Percentiles rank a stretch among this genome's conserved stretches.
phyloP scores from a whole-genome alignment of 2,329 filamentous ascomycete genomes.

The Neodidymelliopsis sp. region DNA sequence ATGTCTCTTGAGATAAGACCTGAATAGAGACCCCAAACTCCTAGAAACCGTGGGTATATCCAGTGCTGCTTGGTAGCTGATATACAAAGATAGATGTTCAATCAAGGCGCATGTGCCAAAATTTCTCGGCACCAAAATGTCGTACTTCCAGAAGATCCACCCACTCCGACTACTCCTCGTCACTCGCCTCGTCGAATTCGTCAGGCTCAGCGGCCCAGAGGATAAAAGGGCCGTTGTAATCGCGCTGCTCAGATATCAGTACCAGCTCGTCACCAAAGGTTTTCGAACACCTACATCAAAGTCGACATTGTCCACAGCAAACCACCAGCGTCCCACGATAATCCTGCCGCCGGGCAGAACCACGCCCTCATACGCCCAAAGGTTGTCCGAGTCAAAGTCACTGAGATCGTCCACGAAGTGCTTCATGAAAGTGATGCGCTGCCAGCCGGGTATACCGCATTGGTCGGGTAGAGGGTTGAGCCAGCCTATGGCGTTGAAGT shows the following conservation, averaged over 20 bases:
- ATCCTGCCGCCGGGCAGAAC: conserved; percentile 57
- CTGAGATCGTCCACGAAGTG: conserved; percentile 50
- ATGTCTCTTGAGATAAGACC: not conserved
- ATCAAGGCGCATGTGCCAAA: not conserved
- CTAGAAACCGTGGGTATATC: not conserved
- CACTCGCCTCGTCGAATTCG: conserved; percentile 1
- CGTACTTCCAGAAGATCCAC: no score
- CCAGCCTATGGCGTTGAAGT: conserved; percentile 53
- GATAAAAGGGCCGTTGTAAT: conserved; percentile 38
- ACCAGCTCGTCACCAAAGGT: not conserved
- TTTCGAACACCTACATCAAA: conserved; percentile 28
- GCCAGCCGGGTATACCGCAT: conserved; percentile 58
- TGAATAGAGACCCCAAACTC: not conserved
- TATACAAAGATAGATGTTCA: not conserved
- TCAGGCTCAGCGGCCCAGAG: conserved; percentile 46
- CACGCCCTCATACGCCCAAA: conserved; percentile 60
- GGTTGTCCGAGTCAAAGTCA: conserved; percentile 39
- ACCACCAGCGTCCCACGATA: conserved; percentile 59
- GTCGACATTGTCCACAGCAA: conserved; percentile 33
- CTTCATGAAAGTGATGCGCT: conserved; percentile 64
- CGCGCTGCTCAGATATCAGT: conserved; percentile 24
- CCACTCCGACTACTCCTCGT: conserved; percentile 2
- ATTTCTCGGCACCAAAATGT: not conserved
- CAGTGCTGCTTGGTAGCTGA: not conserved
- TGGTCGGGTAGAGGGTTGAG: conserved; percentile 60